Evolutionary conservation across 805 yeast genomes (phyloP).

Genomic region (Metschnikowia hibisci): DNA sequence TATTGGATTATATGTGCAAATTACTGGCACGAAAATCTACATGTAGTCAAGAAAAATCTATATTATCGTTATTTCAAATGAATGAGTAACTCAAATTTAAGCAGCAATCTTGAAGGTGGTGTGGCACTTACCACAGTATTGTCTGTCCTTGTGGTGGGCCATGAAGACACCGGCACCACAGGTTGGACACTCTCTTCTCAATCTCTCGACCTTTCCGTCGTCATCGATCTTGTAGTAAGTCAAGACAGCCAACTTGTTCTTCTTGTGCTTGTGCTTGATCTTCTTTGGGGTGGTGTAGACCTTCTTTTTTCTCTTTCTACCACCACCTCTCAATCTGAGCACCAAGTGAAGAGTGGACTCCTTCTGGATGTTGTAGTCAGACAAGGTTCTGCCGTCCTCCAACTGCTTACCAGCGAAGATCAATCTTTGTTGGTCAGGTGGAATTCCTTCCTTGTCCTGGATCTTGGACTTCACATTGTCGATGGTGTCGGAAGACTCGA

Average conservation of each 20-base stretch:
- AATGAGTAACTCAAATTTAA: constrained; percentile 13
- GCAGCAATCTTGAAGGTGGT: constrained; percentile 64
- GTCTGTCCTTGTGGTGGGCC: constrained; percentile 99
- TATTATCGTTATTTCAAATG: constrained; percentile 9
- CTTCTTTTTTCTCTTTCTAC: constrained; percentile 99
- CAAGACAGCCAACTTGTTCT: constrained; percentile 98
- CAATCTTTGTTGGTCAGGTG: constrained; percentile 99
- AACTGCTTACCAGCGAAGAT: constrained; percentile 99
- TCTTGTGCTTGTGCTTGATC: constrained; percentile 99
- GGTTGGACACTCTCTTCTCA: constrained; percentile 95
- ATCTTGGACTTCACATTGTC: constrained; percentile 98
- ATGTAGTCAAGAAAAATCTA: not conserved
- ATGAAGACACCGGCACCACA: constrained; percentile 99
- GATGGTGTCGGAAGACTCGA: constrained; percentile 97
- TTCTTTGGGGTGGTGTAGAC: constrained; percentile 99
- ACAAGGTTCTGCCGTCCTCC: constrained; percentile 97
- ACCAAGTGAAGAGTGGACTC: constrained; percentile 97
- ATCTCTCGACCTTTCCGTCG: constrained; percentile 97
- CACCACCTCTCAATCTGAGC: constrained; percentile 88
- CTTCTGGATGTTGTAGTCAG: constrained; percentile 99
- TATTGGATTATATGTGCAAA: not conserved
- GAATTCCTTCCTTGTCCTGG: constrained; percentile 99
- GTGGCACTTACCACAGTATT: constrained; percentile 99
- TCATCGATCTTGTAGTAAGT: constrained; percentile 99
- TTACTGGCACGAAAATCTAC: not conserved